A percentile compares a stretch with the other conserved stretches of the same genome.
Conservation (phyloP, 768 basidiomycete species). For the Boletus pseudopeckii region DNA sequence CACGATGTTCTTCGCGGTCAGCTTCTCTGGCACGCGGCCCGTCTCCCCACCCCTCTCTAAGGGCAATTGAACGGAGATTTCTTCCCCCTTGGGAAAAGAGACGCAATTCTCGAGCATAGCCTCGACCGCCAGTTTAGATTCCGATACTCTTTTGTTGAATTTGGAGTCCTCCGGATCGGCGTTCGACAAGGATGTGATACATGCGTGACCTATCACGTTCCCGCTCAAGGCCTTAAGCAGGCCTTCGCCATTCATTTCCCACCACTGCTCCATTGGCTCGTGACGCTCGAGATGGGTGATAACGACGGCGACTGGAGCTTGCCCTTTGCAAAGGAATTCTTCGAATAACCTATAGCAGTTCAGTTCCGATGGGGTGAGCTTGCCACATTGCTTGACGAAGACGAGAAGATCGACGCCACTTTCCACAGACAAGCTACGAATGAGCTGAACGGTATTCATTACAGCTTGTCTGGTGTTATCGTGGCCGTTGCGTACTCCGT, state of each 20-base stretch:
- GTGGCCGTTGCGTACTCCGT: background rate
- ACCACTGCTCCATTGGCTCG: slow-evolving; percentile 26
- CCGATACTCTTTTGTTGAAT: background rate
- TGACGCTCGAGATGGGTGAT: slow-evolving; percentile 34
- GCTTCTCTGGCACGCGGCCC: background rate
- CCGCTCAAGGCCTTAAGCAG: background rate
- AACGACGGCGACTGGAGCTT: slow-evolving; percentile 33
- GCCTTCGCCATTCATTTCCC: slow-evolving; percentile 6
- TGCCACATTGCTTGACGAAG: slow-evolving; percentile 28
- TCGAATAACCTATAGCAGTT: slow-evolving; percentile 30
- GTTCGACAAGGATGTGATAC: slow-evolving; percentile 11
- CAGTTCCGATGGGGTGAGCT: slow-evolving; percentile 22
- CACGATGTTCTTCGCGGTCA: background rate
- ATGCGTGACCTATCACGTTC: slow-evolving; percentile 16
- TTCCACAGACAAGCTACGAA: slow-evolving; percentile 15
- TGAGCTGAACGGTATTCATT: slow-evolving; percentile 15
- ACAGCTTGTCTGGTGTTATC: background rate
- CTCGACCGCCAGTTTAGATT: slow-evolving; percentile 2
- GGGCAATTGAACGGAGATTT: background rate
- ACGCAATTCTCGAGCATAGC: slow-evolving; percentile 2
- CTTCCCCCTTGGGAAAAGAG: background rate
- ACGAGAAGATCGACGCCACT: slow-evolving; percentile 33
- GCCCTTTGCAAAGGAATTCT: slow-evolving; percentile 31
- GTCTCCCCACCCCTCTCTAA: background rate
- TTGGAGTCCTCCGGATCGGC: background rate